Conservation (phyloP, 495 filamentous ascomycete species). For the Penicillium simplicissimum region DNA sequence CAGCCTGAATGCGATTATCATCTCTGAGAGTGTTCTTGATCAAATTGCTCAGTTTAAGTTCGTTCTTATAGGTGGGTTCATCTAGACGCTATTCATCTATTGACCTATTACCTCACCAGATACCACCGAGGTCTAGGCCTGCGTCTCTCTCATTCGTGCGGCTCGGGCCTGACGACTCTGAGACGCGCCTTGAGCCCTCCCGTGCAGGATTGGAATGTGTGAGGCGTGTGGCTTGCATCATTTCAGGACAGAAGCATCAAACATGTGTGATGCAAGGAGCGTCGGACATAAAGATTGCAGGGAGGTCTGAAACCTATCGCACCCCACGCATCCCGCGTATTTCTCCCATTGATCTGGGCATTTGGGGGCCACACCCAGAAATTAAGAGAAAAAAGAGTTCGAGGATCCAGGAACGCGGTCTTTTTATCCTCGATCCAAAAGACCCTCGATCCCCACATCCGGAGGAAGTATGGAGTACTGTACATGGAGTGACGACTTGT, state of each 20-base stretch:
- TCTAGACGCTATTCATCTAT: not conserved
- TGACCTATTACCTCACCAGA: not conserved
- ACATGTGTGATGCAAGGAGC: slow-evolving; percentile 15
- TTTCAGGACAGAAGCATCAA: slow-evolving; percentile 5
- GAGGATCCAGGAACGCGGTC: slow-evolving; percentile 5
- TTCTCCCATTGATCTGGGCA: not conserved
- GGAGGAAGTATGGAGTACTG: no score
- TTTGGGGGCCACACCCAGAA: not conserved
- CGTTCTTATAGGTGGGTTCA: not conserved
- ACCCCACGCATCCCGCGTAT: not conserved
- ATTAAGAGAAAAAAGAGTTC: slow-evolving; percentile 6
- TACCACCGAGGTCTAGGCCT: not conserved
- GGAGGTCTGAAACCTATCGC: not conserved
- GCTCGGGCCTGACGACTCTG: slow-evolving; percentile 1
- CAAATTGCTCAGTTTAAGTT: not conserved
- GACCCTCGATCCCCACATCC: slow-evolving; percentile 5
- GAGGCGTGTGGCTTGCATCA: not conserved
- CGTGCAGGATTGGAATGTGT: slow-evolving; percentile 9
- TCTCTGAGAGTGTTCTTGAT: not conserved
- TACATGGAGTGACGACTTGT: not conserved
- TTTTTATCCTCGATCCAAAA: slow-evolving; percentile 2
- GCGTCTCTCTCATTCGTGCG: not conserved
- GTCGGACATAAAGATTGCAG: slow-evolving; percentile 1
- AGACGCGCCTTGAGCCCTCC: slow-evolving; percentile 1
- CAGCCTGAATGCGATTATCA: not conserved